Evolutionary conservation across 2,329 filamentous ascomycete genomes (phyloP), one percentile per base, ranked within the genome.

Genomic region (Dactylellina leptospora): DNA sequence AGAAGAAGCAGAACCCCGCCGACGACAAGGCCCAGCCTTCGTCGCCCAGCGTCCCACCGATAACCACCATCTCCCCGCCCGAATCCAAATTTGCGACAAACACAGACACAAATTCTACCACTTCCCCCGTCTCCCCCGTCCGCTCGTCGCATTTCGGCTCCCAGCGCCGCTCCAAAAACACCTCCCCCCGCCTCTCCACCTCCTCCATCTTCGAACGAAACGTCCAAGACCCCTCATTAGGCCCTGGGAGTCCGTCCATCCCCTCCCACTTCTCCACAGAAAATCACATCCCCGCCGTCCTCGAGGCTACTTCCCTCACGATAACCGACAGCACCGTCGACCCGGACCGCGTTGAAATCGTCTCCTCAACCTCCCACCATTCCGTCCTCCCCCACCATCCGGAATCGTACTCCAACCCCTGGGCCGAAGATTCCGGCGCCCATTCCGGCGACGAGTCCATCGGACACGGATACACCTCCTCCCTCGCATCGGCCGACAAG

Each of bases 241-340:
- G 74, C 13, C 82, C 89, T 92, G 71, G 87, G 85, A 73, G 91
- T 2, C 88, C 91, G 0, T 90, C 91, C n/a, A 95, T 97, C 73
- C 93, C 93, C 2, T 88, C 90, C 5, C 93, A 97, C 78, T 96
- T 97, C 77, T 88, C 93, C 76, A 96, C 92, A 5, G 93, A 97
- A 80, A 93, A 97, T 81, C 87, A 93, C 78, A 97, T 97, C 75
- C 93, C 93, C 5, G 86, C 93, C 0, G 93, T 96, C 10, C 84
- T 97, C 50, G 92, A 96, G 79, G 93, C 93, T 55, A 93, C 92
- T 1, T 96, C 92, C 42, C 87, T 93, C 77, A 92, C 93, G 64
- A 96, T 97, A 77, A 97, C 93, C 10, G 92, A 96, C 80, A 84
- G 87, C 75, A 88, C 88, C 64, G 84, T 97, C 54, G 89, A 95